Conservation (phyloP, 2,329 filamentous ascomycete genomes). For the Chaetoscypha palmicola region DNA sequence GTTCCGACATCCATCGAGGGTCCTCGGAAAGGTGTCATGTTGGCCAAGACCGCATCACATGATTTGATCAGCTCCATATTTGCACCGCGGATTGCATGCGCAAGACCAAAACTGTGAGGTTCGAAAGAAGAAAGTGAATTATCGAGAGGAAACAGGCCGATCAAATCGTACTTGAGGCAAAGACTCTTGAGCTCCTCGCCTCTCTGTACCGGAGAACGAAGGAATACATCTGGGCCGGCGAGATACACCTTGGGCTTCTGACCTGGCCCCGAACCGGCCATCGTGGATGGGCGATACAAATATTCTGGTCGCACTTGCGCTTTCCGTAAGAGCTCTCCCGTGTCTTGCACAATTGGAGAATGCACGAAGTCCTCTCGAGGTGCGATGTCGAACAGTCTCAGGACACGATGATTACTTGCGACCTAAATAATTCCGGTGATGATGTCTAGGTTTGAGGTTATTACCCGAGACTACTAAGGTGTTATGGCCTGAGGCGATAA, state of each 20-base stretch:
- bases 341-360: too few relatives aligned
- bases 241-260: conserved; percentile 19
- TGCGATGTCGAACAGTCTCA: too few relatives aligned
- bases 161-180: conserved; percentile 14
- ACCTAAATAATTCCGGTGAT: too few relatives aligned
- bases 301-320: too few relatives aligned
- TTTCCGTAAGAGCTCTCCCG: too few relatives aligned
- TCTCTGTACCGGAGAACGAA: conserved; percentile 12
- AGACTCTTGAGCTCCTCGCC: conserved; percentile 18
- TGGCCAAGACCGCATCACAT: conserved; percentile 20
- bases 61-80: conserved; percentile 21
- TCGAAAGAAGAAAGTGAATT: conserved; percentile 13
- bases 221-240: conserved; percentile 25
- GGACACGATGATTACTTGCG: too few relatives aligned
- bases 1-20: conserved; percentile 24
- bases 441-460: too few relatives aligned
- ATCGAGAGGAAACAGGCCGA: conserved; percentile 23
- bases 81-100: conserved; percentile 17
- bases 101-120: conserved; percentile 13
- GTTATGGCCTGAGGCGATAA: too few relatives aligned
- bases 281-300: too few relatives aligned
- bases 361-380: too few relatives aligned
- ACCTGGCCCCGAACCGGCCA: neutral
- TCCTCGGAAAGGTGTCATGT: conserved; percentile 24
- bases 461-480: too few relatives aligned